Base-by-base conservation (phyloP, 2,329 filamentous ascomycete species). In the Colletotrichum brevisporum region DNA sequence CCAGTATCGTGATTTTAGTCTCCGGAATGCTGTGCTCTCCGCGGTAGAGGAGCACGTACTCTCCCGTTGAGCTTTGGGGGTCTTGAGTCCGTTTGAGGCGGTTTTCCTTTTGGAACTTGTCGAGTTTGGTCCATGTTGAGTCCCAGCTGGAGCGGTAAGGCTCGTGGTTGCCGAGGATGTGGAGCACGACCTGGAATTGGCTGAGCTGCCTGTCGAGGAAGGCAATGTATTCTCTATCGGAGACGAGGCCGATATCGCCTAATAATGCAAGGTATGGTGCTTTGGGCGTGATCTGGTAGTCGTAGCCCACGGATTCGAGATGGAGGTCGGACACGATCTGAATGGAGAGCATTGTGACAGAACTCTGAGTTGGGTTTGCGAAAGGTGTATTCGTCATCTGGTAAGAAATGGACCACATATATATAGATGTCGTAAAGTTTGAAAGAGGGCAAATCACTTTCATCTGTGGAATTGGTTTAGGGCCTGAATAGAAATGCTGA, bases 271-370 rank as follows among this genome's bases (percentile, higher is more conserved):
- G 80, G 67, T 85, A 82, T 0, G 85, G 83, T 1, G 86, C 83
- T 55, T 76, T 79, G 2, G 84, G 82, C 0, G 73, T 60, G 27
- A 89, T 83, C 2, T 84, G 73, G 72, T 85, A 90, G 24, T 86
- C 83, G 74, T 90, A 90, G n/a, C 78, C 76, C 51, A 80, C 77
- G 1, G 83, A 81, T 73, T 90, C 86, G 10, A 90, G 80, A 71
- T 90, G 88, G 5, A 90, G 79, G 75, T 90, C 87, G 0, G 87
- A 89, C 16, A 89, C 66, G 55, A 90, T 83, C 72, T 89, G 82
- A 36, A 83, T n/a, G 18, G 21, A 26, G 3, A 41, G 18, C 52
- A 56, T 63, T 18, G 16, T 39, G 51, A n/a, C 1, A 9, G n/a
- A 9, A 36, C 8, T 18, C 15, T 36, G 16, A 9, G 18, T 4